These are phyloP conservation scores for Pezizomycotina sp. DNA, from an alignment of 2,329 filamentous ascomycete species.

Conservation along the genomic window DNA sequence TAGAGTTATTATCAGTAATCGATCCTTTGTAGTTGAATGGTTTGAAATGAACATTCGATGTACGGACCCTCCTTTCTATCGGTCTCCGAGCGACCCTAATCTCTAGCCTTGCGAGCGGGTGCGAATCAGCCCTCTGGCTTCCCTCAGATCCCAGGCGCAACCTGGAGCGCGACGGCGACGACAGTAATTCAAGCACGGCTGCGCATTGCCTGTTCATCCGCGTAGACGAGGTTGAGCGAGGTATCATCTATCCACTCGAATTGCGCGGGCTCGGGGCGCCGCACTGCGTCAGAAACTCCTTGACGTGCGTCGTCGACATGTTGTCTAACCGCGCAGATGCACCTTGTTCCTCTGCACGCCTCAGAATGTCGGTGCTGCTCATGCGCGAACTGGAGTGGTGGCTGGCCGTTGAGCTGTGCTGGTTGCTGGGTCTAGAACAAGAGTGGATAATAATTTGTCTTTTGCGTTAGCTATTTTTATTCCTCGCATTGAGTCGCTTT, in stretches of 20 bases:
- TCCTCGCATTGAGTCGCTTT: neutral
- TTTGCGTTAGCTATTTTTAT: neutral
- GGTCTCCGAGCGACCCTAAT: slow-evolving; percentile 52
- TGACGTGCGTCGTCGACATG: slow-evolving; percentile 64
- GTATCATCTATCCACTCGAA: slow-evolving; percentile 94
- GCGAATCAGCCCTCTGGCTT: slow-evolving; percentile 48
- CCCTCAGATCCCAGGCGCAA: slow-evolving; percentile 44
- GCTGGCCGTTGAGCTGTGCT: slow-evolving; percentile 5
- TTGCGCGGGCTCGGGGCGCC: slow-evolving; percentile 42
- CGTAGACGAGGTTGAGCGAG: slow-evolving; percentile 64
- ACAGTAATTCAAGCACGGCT: slow-evolving; percentile 40
- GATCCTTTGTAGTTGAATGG: neutral
- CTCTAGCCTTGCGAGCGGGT: slow-evolving; percentile 52
- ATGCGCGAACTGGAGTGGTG: slow-evolving; percentile 3
- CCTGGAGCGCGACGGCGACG: slow-evolving; percentile 28
- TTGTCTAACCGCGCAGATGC: slow-evolving; percentile 72
- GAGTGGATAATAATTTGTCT: neutral
- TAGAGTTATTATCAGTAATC: neutral
- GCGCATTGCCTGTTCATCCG: slow-evolving; percentile 34
- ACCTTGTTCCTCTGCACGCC: slow-evolving; percentile 44
- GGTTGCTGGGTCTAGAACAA: slow-evolving; percentile 3
- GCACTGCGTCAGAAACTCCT: slow-evolving; percentile 53
- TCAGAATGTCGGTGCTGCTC: neutral
- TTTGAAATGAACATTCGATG: slow-evolving; percentile 3
- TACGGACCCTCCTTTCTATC: slow-evolving; percentile 72